Conservation (phyloP, 2,329 filamentous ascomycete genomes). For the Zymoseptoria brevis region DNA sequence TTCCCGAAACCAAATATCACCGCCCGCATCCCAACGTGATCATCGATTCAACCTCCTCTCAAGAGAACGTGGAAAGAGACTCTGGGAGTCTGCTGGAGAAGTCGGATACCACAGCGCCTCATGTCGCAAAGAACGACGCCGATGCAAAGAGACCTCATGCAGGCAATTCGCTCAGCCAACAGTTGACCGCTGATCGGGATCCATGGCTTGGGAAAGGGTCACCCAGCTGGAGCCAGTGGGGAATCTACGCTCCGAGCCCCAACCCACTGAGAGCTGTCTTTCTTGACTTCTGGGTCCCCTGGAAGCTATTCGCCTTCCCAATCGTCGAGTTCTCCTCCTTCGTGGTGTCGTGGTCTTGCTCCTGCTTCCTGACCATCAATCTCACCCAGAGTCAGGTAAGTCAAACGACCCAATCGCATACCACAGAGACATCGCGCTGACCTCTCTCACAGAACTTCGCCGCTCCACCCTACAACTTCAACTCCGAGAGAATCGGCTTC, state of each 20-base stretch:
- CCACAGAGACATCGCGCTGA: neutral
- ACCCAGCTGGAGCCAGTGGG: conserved; percentile 48
- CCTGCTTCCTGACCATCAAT: conserved; percentile 52
- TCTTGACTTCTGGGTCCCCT: conserved; percentile 52
- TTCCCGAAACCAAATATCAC: conserved; percentile 56
- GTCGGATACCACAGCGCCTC: conserved; percentile 4
- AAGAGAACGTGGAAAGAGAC: neutral
- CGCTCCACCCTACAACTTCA: conserved; percentile 49
- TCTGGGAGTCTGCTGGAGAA: neutral
- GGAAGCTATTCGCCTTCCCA: conserved; percentile 54
- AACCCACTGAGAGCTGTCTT: conserved; percentile 41
- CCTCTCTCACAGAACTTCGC: conserved; percentile 40
- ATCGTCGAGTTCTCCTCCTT: conserved; percentile 57
- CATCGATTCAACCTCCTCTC: neutral
- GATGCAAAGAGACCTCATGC: neutral
- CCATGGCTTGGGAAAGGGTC: conserved; percentile 49
- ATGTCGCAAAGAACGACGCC: neutral
- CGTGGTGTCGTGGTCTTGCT: conserved; percentile 53
- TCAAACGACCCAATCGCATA: no score
- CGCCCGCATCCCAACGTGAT: conserved; percentile 32
- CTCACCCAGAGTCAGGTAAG: conserved; percentile 41
- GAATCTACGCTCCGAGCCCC: conserved; percentile 43
- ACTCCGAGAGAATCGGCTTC: conserved; percentile 44
- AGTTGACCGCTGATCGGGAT: conserved; percentile 31
- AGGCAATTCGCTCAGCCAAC: conserved; percentile 1